Evolutionary conservation across 345 rosid species (phyloP), one percentile per base, ranked within the genome.

Genomic region (Excoecaria agallocha): DNA sequence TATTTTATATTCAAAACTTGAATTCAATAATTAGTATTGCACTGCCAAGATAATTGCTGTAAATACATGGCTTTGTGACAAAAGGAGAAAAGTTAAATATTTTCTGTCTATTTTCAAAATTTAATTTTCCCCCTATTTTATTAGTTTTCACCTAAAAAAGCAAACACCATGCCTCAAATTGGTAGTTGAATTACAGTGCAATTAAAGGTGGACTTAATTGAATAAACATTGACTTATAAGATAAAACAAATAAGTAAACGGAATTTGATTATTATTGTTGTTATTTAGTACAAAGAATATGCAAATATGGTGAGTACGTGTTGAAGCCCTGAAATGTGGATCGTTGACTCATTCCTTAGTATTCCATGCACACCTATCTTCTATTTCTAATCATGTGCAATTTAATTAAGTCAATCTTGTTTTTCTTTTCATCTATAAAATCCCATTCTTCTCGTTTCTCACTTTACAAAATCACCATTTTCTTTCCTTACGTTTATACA

Each of bases 271-370:
- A 15, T 7, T 49, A 49, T 8, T 8, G 13, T 49, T 49, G 13
- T n/a, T 12, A 17, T 16, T 16, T 19, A 54, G 46, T 5, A 43
- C 46, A 43, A 43, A 43, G 46, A 43, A 43, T 43, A 43, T 43
- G 46, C 46, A 8, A 22, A 22, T n/a, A n/a, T n/a, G n/a, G n/a
- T n/a, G n/a, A n/a, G 4, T 58, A 25, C 25, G 39, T 41, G 63
- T 69, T 69, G 79, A 76, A 76, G 49, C 74, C 79, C 12, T 55
- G n/a, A 62, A 52, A 3, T 8, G 70, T 70, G 74, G 75, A 76
- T 76, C 79, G 19, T 6, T 45, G 1, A 6, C 37, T 57, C 20
- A 35, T 56, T 67, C 5, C 41, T 6, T 12, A n/a, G 41, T 68
- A n/a, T n/a, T n/a, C n/a, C n/a, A n/a, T n/a, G n/a, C n/a, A n/a